Base-by-base conservation (phyloP, 345 rosid species). In the Adansonia digitata region DNA sequence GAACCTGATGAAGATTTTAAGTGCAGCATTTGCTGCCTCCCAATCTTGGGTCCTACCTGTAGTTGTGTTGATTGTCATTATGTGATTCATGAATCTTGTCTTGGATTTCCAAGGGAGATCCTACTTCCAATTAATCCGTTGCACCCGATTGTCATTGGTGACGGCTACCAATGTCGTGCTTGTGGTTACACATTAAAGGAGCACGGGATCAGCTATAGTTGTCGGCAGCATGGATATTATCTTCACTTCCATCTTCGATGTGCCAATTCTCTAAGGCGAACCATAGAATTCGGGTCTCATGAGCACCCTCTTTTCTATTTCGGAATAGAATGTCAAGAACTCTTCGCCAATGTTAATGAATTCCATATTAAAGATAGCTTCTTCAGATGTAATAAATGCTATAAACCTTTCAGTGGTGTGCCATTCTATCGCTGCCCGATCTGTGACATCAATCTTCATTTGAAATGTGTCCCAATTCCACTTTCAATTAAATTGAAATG, bases 221-320 rank as follows among this genome's bases (percentile, higher is more conserved):
- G 18, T 14, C 1, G 18, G 18, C 18, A 46, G 5, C 12, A 18
- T 14, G 18, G 3, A 31, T 31, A 31, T 31, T 3, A 14, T 13
- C 18, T 46, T 5, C 18, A 46, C 51, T 14, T 46, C 12, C 51
- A 46, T 43, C 48, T 10, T 43, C 2, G 0, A 7, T 43, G 48
- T 43, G 48, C 48, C 4, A 43, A 43, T 7, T 1, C 51, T 5
- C 18, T 13, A 4, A 13, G 1, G 18, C 18, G 18, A 13, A 2
- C 0, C 18, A 13, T 15, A 46, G 12, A 46, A 46, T 46, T 5
- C 12, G 12, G 12, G 51, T 13, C 5, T 13, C 51, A 46, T 31
- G 34, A 52, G 40, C 84, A 81, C 5, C 64, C 10, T 10, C 48
- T 77, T 48, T 48, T 62, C 29, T 71, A 77, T 70, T 51, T 75